Conservation (phyloP, 2,329 filamentous ascomycete species). For the Fusarium sp. region DNA sequence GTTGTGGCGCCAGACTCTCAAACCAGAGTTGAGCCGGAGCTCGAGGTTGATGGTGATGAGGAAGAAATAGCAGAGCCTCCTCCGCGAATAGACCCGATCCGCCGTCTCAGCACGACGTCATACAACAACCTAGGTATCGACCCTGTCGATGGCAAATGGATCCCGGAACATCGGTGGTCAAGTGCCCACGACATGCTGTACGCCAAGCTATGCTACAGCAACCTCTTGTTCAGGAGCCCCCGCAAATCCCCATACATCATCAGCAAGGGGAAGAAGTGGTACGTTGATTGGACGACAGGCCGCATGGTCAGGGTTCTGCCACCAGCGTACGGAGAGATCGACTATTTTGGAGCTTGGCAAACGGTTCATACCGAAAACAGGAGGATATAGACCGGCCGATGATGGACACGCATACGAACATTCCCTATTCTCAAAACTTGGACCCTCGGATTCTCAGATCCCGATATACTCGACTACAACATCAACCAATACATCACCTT, state of each 20-base stretch:
- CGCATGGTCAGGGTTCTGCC: slow-evolving; percentile 66
- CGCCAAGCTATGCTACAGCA: slow-evolving; percentile 70
- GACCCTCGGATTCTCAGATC: not conserved
- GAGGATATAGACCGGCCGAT: slow-evolving; percentile 51
- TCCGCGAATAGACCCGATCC: slow-evolving; percentile 48
- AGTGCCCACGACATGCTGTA: slow-evolving; percentile 69
- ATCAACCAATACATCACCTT: not conserved
- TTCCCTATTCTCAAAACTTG: not conserved
- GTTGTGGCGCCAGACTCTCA: slow-evolving; percentile 34
- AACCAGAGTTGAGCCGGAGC: slow-evolving; percentile 37
- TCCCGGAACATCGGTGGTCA: slow-evolving; percentile 66
- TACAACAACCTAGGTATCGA: slow-evolving; percentile 60
- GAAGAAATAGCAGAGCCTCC: slow-evolving; percentile 38
- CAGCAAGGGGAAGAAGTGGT: slow-evolving; percentile 68
- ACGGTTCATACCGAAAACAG: slow-evolving; percentile 62
- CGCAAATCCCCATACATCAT: slow-evolving; percentile 70
- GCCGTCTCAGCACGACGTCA: slow-evolving; percentile 59
- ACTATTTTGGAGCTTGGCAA: slow-evolving; percentile 63
- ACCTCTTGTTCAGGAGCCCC: slow-evolving; percentile 67
- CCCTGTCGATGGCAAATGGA: slow-evolving; percentile 66
- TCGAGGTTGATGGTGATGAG: slow-evolving; percentile 37
- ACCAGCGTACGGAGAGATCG: slow-evolving; percentile 65
- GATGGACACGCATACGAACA: slow-evolving; percentile 5
- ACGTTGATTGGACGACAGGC: slow-evolving; percentile 70
- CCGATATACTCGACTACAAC: not conserved